phyloP scores from a whole-genome alignment of 192 early-diverging fungal species.

The Physocladia obscura region DNA sequence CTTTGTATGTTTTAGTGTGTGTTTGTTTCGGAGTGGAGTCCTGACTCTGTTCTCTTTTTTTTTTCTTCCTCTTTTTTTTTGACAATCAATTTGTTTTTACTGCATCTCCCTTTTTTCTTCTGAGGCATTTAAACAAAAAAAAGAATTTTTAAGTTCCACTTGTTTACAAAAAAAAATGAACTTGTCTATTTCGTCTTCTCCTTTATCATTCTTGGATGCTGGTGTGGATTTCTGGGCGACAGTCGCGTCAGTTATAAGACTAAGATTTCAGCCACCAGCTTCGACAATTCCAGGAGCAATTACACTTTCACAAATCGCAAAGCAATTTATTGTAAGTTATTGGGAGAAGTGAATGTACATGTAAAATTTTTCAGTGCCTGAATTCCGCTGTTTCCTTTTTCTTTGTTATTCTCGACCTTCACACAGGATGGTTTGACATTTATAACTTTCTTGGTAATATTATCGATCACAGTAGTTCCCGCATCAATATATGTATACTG shows the following conservation, averaged over 20 bases:
- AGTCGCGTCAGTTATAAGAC: background rate
- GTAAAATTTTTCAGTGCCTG: background rate
- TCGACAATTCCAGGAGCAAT: conserved; percentile 2
- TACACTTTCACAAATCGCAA: background rate
- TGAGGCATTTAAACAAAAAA: no score
- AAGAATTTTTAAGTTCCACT: no score
- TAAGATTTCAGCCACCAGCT: conserved; percentile 4
- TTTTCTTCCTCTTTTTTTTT: background rate
- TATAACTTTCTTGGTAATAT: background rate
- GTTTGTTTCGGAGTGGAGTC: background rate
- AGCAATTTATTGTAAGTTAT: conserved; percentile 20
- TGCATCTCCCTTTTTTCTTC: no score
- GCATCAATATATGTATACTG: background rate
- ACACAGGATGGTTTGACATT: conserved; percentile 14
- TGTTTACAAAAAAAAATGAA: no score
- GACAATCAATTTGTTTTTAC: no score
- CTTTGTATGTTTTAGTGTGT: background rate
- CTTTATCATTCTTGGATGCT: background rate
- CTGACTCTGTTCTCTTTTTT: background rate
- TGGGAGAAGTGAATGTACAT: background rate
- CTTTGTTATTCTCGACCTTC: background rate
- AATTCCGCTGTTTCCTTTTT: background rate
- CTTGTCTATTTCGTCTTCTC: no score
- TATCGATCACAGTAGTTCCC: conserved; percentile 1
- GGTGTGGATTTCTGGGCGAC: conserved; percentile 7